A percentile compares a stretch with the other conserved stretches of the same genome.
Conservation (phyloP, 192 early-diverging fungal species). For the Dimargaris xerosporica region DNA sequence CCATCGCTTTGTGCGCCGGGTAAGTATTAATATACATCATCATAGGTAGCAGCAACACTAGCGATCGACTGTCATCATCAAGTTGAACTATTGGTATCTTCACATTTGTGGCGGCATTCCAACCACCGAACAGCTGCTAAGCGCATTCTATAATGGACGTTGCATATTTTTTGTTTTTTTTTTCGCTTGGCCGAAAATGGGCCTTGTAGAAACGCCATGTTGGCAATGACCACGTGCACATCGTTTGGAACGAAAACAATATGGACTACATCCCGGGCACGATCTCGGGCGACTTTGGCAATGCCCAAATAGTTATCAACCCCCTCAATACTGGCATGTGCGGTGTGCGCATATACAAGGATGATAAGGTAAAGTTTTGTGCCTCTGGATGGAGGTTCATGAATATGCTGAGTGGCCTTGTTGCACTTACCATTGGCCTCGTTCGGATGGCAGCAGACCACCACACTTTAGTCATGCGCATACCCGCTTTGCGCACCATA, state of each 20-base stretch:
- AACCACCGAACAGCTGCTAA: background rate
- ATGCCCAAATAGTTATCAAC: conserved; percentile 81
- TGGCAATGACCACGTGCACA: conserved; percentile 97
- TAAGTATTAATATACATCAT: conserved; percentile 20
- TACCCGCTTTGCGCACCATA: too few species aligned
- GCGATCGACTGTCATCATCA: too few species aligned
- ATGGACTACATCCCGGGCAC: conserved; percentile 75
- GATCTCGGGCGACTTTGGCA: conserved; percentile 96
- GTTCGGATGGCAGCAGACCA: background rate
- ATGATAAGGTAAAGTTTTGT: conserved; percentile 24
- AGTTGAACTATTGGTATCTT: background rate
- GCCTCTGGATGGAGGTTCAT: background rate
- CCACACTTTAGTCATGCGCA: background rate
- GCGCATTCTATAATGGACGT: background rate
- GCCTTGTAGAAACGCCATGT: conserved; percentile 87
- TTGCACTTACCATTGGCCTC: background rate
- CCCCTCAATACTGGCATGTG: conserved; percentile 55
- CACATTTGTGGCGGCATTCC: too few species aligned
- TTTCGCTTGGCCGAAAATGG: background rate
- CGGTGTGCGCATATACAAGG: conserved; percentile 38
- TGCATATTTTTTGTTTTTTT: background rate
- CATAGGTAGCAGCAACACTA: background rate
- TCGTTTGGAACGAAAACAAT: conserved; percentile 92
- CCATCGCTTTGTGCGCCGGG: conserved; percentile 81
- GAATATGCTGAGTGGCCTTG: background rate